Conservation (phyloP, 1,284 basidiomycete species). For the Chalciporus sp. region DNA sequence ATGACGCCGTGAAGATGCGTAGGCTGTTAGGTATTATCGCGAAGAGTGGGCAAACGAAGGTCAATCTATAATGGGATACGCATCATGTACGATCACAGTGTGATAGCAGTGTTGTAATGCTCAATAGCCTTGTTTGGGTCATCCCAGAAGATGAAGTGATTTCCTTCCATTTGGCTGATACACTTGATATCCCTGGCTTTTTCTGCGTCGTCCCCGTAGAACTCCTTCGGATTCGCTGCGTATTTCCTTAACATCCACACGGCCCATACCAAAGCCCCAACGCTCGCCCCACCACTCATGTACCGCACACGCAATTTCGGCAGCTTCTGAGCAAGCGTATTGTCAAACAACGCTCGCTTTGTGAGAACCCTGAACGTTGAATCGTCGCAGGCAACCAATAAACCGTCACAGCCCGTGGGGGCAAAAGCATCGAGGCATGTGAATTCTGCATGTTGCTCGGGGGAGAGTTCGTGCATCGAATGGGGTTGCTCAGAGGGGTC, state of each 20-base stretch:
- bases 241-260: constrained; percentile 16
- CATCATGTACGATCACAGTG: constrained; percentile 5
- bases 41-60: neutral
- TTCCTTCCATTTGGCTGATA: constrained; percentile 22
- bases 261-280: constrained; percentile 20
- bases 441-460: constrained; percentile 18
- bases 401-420: constrained; percentile 10
- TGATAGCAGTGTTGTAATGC: constrained; percentile 18
- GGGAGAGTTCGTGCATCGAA: constrained; percentile 21
- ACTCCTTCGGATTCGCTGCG: neutral
- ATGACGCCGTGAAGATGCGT: constrained; percentile 16
- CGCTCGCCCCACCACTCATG: constrained; percentile 19
- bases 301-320: constrained; percentile 26
- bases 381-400: constrained; percentile 3
- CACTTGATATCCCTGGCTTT: constrained; percentile 25
- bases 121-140: constrained; percentile 28
- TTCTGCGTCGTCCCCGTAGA: constrained; percentile 20
- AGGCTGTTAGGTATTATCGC: constrained; percentile 6
- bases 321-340: constrained; percentile 9
- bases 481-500: constrained; percentile 4
- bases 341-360: constrained; percentile 28
- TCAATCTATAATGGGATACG: neutral
- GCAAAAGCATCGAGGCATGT: constrained; percentile 12
- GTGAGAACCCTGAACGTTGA: constrained; percentile 8
- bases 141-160: constrained; percentile 35